phyloP scores from a whole-genome alignment of 208 protist genomes.

The Porcisia hertigi region DNA sequence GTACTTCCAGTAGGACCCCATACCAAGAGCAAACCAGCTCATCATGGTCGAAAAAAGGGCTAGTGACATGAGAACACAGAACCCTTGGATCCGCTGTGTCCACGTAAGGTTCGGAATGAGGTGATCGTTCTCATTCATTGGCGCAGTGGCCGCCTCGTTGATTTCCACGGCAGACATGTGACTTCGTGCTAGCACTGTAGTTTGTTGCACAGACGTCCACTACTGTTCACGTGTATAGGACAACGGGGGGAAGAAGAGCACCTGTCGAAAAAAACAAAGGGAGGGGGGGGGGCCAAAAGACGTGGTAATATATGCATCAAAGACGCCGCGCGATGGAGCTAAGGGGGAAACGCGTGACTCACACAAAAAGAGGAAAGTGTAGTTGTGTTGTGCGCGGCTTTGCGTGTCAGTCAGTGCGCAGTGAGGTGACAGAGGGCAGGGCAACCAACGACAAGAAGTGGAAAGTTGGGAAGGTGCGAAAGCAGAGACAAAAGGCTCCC shows the following conservation, averaged over 20 bases:
- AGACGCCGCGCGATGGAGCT: no score
- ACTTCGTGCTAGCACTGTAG: background rate
- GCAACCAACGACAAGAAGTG: background rate
- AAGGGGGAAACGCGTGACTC: no score
- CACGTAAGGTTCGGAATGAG: slow-evolving; percentile 74
- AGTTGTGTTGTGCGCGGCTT: background rate
- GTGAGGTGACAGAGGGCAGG: background rate
- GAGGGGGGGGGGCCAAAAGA: no score
- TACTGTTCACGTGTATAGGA: background rate
- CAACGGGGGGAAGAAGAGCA: no score
- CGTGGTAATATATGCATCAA: no score
- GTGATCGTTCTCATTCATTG: slow-evolving; percentile 58
- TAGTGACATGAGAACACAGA: slow-evolving; percentile 75
- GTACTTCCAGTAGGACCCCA: slow-evolving; percentile 89
- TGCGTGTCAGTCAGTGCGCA: background rate
- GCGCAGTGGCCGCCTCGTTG: slow-evolving; percentile 28
- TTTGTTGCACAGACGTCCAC: background rate
- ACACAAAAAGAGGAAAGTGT: background rate
- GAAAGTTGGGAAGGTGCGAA: background rate
- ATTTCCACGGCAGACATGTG: slow-evolving; percentile 32
- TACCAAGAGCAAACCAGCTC: slow-evolving; percentile 80
- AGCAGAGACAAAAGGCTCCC: background rate
- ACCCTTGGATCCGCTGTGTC: slow-evolving; percentile 81
- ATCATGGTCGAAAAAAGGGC: slow-evolving; percentile 77
- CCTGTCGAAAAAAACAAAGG: no score